Evolutionary conservation across 2,329 filamentous ascomycete genomes (phyloP).

Genomic region (Fusarium anguioides): DNA sequence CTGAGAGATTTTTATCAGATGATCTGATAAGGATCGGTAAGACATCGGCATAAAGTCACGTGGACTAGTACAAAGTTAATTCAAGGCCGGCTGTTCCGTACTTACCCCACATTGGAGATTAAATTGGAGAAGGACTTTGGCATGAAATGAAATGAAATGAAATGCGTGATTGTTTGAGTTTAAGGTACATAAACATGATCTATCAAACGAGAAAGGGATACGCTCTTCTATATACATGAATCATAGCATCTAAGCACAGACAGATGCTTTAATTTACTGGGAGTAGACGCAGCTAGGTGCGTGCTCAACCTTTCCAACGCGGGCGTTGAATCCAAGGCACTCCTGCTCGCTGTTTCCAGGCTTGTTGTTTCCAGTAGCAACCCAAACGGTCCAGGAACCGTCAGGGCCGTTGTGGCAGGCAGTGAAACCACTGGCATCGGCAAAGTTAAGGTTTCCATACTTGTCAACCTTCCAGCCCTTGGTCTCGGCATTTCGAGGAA

Average conservation of each 20-base stretch:
- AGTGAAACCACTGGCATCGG: slow-evolving; percentile 50
- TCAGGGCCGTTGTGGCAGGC: slow-evolving; percentile 61
- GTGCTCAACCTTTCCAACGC: slow-evolving; percentile 41
- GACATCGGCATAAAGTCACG: slow-evolving; percentile 11
- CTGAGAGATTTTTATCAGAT: slow-evolving; percentile 46
- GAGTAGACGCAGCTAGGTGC: slow-evolving; percentile 54
- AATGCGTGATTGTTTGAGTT: neutral
- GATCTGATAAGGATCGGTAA: slow-evolving; percentile 42
- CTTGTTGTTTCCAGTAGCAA: slow-evolving; percentile 44
- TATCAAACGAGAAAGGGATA: neutral
- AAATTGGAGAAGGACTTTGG: neutral
- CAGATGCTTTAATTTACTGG: neutral
- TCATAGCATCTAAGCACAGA: neutral
- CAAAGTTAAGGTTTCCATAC: slow-evolving; percentile 21
- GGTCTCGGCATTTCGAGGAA: slow-evolving; percentile 49
- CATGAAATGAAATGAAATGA: neutral
- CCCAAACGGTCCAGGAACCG: slow-evolving; percentile 56
- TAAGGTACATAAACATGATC: neutral
- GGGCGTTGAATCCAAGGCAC: slow-evolving; percentile 53
- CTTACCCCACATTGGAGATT: neutral
- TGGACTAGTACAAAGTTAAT: neutral
- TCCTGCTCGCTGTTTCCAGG: slow-evolving; percentile 51
- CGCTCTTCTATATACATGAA: neutral
- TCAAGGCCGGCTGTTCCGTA: neutral
- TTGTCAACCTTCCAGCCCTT: slow-evolving; percentile 60